Percentiles rank a stretch among this genome's conserved stretches.
These are phyloP conservation scores for Plasmodium gallinaceum DNA, from an alignment of 169 alveolate genomes.

Conservation along the genomic window DNA sequence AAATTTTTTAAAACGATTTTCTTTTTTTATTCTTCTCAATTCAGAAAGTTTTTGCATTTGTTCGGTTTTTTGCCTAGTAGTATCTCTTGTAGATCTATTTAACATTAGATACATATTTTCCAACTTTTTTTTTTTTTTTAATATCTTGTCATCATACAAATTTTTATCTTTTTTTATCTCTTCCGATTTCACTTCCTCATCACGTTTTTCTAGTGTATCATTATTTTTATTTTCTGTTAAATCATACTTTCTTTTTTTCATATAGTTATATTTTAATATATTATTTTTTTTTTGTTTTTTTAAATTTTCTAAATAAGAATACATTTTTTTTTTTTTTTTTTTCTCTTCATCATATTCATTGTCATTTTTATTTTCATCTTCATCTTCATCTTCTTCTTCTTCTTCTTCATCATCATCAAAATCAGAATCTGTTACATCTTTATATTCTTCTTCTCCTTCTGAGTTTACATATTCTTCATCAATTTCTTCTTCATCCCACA, in stretches of 20 bases:
- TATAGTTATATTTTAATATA: constrained; percentile 22
- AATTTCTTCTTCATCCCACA: constrained; percentile 91
- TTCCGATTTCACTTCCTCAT: not conserved
- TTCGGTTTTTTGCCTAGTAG: constrained; percentile 71
- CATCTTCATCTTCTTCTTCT: constrained; percentile 71
- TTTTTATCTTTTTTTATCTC: not conserved
- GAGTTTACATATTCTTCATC: constrained; percentile 90
- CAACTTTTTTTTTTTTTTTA: constrained; percentile 27
- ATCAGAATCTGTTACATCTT: constrained; percentile 88
- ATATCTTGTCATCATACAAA: constrained; percentile 15
- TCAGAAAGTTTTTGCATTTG: constrained; percentile 62
- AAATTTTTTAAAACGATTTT: constrained; percentile 69
- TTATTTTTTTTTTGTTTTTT: constrained; percentile 45
- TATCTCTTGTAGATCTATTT: constrained; percentile 71
- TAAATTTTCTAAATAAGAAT: constrained; percentile 51
- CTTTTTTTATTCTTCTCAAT: constrained; percentile 76
- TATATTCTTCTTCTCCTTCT: constrained; percentile 90
- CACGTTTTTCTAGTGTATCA: not conserved
- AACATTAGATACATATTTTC: constrained; percentile 19
- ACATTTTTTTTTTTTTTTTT: constrained; percentile 46
- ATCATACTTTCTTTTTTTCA: constrained; percentile 51
- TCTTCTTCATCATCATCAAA: constrained; percentile 85
- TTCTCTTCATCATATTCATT: constrained; percentile 37
- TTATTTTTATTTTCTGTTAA: not conserved
- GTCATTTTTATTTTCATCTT: constrained; percentile 32